Percentiles rank a stretch among this genome's conserved stretches.
Conservation (phyloP, 2,329 filamentous ascomycete genomes). For the Fusarium avenaceum region DNA sequence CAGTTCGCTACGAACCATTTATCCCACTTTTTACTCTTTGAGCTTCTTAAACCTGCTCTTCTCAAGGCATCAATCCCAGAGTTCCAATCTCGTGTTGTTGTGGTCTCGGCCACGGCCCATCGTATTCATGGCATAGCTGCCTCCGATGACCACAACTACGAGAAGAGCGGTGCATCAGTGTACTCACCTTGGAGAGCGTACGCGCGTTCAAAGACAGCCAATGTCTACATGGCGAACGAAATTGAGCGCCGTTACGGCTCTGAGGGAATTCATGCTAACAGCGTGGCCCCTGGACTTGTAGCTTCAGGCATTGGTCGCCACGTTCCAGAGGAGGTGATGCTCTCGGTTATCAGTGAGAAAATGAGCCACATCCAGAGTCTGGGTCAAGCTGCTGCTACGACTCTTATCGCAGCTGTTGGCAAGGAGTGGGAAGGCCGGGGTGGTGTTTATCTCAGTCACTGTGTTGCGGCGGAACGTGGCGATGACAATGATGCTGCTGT, state of each 20-base stretch:
- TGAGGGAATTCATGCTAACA: conserved; percentile 13
- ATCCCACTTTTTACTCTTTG: conserved; percentile 36
- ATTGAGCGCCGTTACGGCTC: conserved; percentile 11
- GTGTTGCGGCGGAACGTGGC: conserved; percentile 3
- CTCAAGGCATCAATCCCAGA: not conserved
- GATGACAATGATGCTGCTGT: conserved; percentile 4
- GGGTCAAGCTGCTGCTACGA: conserved; percentile 9
- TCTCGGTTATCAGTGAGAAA: not conserved
- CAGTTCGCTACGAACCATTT: conserved; percentile 40
- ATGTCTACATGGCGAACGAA: conserved; percentile 19
- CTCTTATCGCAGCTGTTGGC: conserved; percentile 1
- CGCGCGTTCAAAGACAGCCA: conserved; percentile 15
- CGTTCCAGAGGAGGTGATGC: conserved; percentile 15
- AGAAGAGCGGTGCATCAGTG: not conserved
- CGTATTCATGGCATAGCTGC: conserved; percentile 12
- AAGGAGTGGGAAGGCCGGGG: conserved; percentile 12
- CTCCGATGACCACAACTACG: conserved; percentile 12
- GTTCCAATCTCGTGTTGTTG: conserved; percentile 16
- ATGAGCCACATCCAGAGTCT: conserved; percentile 6
- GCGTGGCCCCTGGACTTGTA: conserved; percentile 14
- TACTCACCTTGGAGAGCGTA: conserved; percentile 15
- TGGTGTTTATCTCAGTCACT: conserved; percentile 9
- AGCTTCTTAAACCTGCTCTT: conserved; percentile 10
- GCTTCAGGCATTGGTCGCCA: conserved; percentile 10
- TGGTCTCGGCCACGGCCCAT: conserved; percentile 10